Conservation (phyloP, 2,329 filamentous ascomycete genomes). For the Talaromyces amestolkiae region DNA sequence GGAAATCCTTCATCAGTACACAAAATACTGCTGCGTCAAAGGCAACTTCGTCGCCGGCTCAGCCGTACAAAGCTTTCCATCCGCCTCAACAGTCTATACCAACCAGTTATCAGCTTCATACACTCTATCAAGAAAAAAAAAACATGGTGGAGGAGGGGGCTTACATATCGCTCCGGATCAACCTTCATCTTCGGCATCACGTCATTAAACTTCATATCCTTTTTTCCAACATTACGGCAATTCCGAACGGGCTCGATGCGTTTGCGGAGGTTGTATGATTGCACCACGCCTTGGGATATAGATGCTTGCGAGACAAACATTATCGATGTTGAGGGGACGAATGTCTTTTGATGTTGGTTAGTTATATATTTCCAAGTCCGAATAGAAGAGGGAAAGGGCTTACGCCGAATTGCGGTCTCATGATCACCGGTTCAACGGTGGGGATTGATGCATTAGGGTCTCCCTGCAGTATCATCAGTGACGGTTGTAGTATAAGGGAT, state of each 20-base stretch:
- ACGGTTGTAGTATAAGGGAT: not conserved
- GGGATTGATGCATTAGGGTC: conserved; percentile 83
- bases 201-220: conserved; percentile 88
- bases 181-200: conserved; percentile 82
- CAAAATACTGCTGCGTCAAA: conserved; percentile 72
- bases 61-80: conserved; percentile 70
- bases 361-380: not conserved
- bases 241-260: conserved; percentile 74
- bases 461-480: conserved; percentile 51
- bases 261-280: conserved; percentile 73
- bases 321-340: conserved; percentile 69
- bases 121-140: not conserved
- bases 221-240: conserved; percentile 74
- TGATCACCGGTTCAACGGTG: conserved; percentile 78
- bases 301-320: conserved; percentile 78
- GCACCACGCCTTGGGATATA: conserved; percentile 64
- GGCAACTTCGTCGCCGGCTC: conserved; percentile 70
- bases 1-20: conserved; percentile 55
- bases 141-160: conserved; percentile 27
- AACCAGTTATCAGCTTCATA: not conserved
- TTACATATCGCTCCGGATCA: conserved; percentile 80
- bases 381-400: conserved; percentile 17
- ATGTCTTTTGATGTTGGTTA: conserved; percentile 38
- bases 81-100: conserved; percentile 68
- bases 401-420: conserved; percentile 79